These are phyloP conservation scores for Cryptosporidium canis DNA, from an alignment of 169 alveolate species.

Conservation along the genomic window DNA sequence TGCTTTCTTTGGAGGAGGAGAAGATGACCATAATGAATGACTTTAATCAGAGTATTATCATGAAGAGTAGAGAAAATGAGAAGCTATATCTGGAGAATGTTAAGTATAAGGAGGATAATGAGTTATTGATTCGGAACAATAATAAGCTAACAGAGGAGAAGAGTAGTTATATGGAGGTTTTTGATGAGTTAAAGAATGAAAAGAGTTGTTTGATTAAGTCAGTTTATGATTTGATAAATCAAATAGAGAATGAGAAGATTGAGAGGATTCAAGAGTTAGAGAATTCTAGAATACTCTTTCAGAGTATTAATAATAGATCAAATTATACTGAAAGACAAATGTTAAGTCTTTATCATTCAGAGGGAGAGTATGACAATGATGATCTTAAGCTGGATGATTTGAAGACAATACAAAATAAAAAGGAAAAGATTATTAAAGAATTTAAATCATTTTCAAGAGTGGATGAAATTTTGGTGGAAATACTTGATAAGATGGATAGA, in stretches of 20 bases:
- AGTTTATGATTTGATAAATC: slow-evolving; percentile 70
- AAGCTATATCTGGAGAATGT: slow-evolving; percentile 12
- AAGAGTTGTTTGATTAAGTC: slow-evolving; percentile 40
- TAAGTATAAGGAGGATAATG: slow-evolving; percentile 10
- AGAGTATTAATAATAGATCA: not conserved
- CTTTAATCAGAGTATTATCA: slow-evolving; percentile 2
- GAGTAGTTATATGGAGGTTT: not conserved
- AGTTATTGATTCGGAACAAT: not conserved
- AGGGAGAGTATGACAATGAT: not conserved
- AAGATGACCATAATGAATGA: not conserved
- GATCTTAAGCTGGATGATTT: slow-evolving; percentile 55
- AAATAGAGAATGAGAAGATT: slow-evolving; percentile 62
- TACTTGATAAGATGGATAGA: not conserved
- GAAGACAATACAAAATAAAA: slow-evolving; percentile 4
- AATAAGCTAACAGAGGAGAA: slow-evolving; percentile 27
- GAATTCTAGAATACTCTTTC: slow-evolving; percentile 61
- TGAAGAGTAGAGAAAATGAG: slow-evolving; percentile 39
- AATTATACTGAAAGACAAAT: not conserved
- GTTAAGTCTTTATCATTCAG: not conserved
- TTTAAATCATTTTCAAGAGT: not conserved
- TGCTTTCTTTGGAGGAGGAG: not conserved
- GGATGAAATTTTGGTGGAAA: not conserved
- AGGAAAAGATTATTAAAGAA: not conserved
- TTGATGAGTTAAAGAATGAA: slow-evolving; percentile 36
- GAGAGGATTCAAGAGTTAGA: slow-evolving; percentile 69